Evolutionary conservation across 257 asterid genomes (phyloP).

Genomic region (Gentiana macrophylla): DNA sequence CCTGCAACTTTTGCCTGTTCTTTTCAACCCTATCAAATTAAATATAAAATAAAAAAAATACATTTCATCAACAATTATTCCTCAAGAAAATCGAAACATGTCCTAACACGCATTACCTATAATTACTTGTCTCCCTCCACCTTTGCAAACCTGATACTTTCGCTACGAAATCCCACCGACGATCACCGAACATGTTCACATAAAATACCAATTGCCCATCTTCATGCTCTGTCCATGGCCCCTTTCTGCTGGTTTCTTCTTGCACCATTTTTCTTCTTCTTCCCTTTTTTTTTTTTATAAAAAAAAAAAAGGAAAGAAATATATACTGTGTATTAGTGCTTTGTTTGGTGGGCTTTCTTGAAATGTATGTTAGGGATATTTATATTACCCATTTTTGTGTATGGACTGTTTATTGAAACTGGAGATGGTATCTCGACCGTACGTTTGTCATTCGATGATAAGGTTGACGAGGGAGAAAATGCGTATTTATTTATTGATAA

Average conservation of each 20-base stretch:
- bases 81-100: not conserved
- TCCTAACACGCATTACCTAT: slow-evolving; percentile 76
- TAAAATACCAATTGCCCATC: slow-evolving; percentile 65
- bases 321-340: slow-evolving; percentile 4
- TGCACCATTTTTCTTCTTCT: slow-evolving; percentile 19
- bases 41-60: not conserved
- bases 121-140: slow-evolving; percentile 81
- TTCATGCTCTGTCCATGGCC: slow-evolving; percentile 94
- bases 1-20: slow-evolving; percentile 94
- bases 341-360: not conserved
- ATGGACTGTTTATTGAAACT: not conserved
- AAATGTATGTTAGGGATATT: not conserved
- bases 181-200: slow-evolving; percentile 85
- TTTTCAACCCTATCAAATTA: slow-evolving; percentile 50
- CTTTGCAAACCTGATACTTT: slow-evolving; percentile 97
- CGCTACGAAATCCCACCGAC: slow-evolving; percentile 95
- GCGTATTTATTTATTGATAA: too few relatives aligned
- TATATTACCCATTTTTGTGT: slow-evolving; percentile 1
- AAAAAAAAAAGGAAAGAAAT: too few relatives aligned
- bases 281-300: not conserved
- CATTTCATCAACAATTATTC: too few relatives aligned
- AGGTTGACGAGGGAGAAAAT: slow-evolving; percentile 11
- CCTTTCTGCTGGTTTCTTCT: slow-evolving; percentile 41
- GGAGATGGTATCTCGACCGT: not conserved
- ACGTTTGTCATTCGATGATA: slow-evolving; percentile 1